phyloP scores from a whole-genome alignment of 805 yeast species.

The Myxozyma kluyveri region DNA sequence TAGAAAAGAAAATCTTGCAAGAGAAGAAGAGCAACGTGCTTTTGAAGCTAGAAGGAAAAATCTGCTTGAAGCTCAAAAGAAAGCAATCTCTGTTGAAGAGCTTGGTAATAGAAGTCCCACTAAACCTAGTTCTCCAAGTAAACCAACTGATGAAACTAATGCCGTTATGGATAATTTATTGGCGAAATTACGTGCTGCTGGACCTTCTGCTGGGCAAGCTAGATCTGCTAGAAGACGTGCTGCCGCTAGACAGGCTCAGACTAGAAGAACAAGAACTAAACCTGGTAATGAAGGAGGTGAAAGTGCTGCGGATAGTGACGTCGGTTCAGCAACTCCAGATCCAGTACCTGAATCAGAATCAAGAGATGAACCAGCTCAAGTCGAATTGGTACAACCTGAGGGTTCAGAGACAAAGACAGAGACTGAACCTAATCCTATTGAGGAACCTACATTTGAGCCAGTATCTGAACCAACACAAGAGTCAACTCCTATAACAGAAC shows the following conservation, averaged over 20 bases:
- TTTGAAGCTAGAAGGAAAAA: slow-evolving; percentile 71
- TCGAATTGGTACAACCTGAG: too few relatives aligned
- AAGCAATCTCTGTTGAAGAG: slow-evolving; percentile 30
- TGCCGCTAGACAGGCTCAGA: slow-evolving; percentile 13
- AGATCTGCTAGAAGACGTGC: slow-evolving; percentile 80
- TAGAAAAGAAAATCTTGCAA: slow-evolving; percentile 68
- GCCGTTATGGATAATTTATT: slow-evolving; percentile 81
- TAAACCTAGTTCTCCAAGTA: slow-evolving; percentile 13
- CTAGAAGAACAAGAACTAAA: too few relatives aligned
- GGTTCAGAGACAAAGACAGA: too few relatives aligned
- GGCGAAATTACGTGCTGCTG: slow-evolving; percentile 83
- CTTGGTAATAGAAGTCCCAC: slow-evolving; percentile 25
- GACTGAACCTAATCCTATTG: too few relatives aligned
- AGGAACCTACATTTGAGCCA: too few relatives aligned
- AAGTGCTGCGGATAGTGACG: too few relatives aligned
- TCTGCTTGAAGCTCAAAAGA: slow-evolving; percentile 51
- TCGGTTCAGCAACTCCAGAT: too few relatives aligned
- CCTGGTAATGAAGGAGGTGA: too few relatives aligned
- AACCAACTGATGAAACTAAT: slow-evolving; percentile 42
- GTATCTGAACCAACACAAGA: too few relatives aligned
- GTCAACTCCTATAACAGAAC: too few relatives aligned
- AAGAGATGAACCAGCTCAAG: too few relatives aligned
- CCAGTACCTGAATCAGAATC: too few relatives aligned
- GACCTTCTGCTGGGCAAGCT: slow-evolving; percentile 66
- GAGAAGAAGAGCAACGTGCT: slow-evolving; percentile 77